Evolutionary conservation across 345 rosid species (phyloP).

Genomic region (Citrus sp.): DNA sequence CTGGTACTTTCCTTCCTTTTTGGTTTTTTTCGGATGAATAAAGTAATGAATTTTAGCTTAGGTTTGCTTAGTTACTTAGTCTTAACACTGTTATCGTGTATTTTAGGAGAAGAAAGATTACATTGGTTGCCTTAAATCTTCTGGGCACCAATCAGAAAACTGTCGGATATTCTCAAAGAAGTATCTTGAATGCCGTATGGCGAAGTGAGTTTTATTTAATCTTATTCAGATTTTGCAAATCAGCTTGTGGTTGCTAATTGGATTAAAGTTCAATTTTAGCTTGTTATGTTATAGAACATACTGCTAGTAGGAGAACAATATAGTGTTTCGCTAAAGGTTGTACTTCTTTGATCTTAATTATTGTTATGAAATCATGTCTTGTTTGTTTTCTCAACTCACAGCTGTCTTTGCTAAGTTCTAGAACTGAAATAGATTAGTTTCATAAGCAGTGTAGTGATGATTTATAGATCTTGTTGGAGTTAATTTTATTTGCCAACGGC

Average conservation of each 20-base stretch:
- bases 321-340: not conserved
- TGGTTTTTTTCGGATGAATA: not conserved
- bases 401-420: not conserved
- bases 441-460: not conserved
- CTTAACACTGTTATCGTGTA: not conserved
- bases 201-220: constrained; percentile 49
- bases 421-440: not conserved
- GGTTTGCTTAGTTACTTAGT: not conserved
- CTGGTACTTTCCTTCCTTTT: constrained; percentile 32
- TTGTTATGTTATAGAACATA: not conserved
- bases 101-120: constrained; percentile 91
- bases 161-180: constrained; percentile 73
- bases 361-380: not conserved
- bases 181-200: constrained; percentile 92
- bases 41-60: not conserved
- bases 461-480: not conserved
- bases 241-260: not conserved
- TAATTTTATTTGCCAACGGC: not conserved
- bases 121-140: constrained; percentile 74
- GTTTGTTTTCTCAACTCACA: not conserved
- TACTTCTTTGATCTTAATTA: not conserved
- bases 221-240: not conserved
- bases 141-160: constrained; percentile 69
- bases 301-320: not conserved
- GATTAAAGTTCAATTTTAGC: not conserved